phyloP scores from a whole-genome alignment of 768 basidiomycete genomes.

The Serpula lacrymans region DNA sequence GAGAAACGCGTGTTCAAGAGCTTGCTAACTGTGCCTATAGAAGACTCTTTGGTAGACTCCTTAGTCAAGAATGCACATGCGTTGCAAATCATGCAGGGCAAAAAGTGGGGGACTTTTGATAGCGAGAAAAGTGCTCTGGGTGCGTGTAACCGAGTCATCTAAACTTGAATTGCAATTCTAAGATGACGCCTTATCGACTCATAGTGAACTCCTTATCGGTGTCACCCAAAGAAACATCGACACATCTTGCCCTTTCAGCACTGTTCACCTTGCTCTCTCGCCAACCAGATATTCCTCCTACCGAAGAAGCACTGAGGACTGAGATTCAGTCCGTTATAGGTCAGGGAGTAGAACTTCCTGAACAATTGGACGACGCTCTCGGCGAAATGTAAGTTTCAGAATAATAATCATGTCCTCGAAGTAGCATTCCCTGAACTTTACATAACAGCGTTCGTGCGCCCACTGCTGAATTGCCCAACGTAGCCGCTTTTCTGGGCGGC shows the following conservation, averaged over 20 bases:
- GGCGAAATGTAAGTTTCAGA: conserved; percentile 84
- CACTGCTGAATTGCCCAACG: conserved; percentile 86
- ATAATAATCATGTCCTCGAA: not conserved
- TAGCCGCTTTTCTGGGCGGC: conserved; percentile 90
- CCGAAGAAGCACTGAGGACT: conserved; percentile 48
- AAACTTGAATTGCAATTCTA: not conserved
- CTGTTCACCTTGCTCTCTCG: conserved; percentile 32
- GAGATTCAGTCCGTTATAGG: conserved; percentile 52
- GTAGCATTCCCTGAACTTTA: not conserved
- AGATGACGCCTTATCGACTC: not conserved
- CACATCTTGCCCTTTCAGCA: conserved; percentile 74
- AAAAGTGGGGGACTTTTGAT: conserved; percentile 57
- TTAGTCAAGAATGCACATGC: conserved; percentile 84
- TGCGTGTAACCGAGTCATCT: conserved; percentile 21
- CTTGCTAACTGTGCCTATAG: conserved; percentile 42
- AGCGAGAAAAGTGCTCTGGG: conserved; percentile 46
- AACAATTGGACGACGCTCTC: conserved; percentile 54
- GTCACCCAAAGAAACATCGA: conserved; percentile 55
- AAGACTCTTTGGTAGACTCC: conserved; percentile 55
- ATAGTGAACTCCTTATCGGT: conserved; percentile 39
- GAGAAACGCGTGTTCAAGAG: conserved; percentile 60
- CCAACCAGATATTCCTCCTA: conserved; percentile 34
- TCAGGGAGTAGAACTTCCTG: conserved; percentile 45
- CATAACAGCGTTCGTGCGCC: conserved; percentile 77
- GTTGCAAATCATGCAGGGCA: conserved; percentile 61